phyloP scores from a whole-genome alignment of 2,329 filamentous ascomycete genomes.

The Neonectria hederae region DNA sequence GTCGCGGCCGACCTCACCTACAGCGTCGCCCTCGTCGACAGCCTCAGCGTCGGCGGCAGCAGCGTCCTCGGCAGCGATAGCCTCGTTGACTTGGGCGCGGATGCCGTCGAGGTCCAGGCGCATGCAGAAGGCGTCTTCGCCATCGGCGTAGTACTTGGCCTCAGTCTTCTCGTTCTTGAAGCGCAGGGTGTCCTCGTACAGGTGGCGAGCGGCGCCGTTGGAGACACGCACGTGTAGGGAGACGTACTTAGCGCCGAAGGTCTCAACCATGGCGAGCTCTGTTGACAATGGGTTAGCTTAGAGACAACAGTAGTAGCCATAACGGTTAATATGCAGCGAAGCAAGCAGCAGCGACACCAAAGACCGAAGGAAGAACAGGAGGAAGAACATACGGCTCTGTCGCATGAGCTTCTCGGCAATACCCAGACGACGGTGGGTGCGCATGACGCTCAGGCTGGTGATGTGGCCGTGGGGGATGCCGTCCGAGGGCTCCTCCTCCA shows the following conservation, averaged over 20 bases:
- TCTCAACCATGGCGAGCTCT: constrained; percentile 98
- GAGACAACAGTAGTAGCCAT: not conserved
- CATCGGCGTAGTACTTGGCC: constrained; percentile 94
- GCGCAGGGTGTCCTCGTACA: constrained; percentile 92
- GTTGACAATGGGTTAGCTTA: constrained; percentile 4
- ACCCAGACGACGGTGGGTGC: constrained; percentile 88
- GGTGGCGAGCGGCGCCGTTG: constrained; percentile 88
- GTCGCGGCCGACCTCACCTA: constrained; percentile 70
- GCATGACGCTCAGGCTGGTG: constrained; percentile 93
- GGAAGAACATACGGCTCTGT: constrained; percentile 78
- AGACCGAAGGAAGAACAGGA: not conserved
- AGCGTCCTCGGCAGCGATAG: constrained; percentile 52
- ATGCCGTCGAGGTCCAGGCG: constrained; percentile 80
- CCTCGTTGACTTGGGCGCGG: constrained; percentile 56
- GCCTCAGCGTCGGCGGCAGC: constrained; percentile 46
- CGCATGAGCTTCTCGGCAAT: constrained; percentile 98
- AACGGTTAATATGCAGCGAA: not conserved
- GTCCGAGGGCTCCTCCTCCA: constrained; percentile 97
- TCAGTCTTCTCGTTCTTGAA: constrained; percentile 90
- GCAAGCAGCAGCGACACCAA: not conserved
- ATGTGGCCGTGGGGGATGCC: constrained; percentile 96
- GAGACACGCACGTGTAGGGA: constrained; percentile 95
- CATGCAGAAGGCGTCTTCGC: constrained; percentile 96
- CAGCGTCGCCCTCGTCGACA: constrained; percentile 74
- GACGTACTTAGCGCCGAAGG: constrained; percentile 90